Conservation (phyloP, 23 red algal species). For the Gracilariopsis chorda region DNA sequence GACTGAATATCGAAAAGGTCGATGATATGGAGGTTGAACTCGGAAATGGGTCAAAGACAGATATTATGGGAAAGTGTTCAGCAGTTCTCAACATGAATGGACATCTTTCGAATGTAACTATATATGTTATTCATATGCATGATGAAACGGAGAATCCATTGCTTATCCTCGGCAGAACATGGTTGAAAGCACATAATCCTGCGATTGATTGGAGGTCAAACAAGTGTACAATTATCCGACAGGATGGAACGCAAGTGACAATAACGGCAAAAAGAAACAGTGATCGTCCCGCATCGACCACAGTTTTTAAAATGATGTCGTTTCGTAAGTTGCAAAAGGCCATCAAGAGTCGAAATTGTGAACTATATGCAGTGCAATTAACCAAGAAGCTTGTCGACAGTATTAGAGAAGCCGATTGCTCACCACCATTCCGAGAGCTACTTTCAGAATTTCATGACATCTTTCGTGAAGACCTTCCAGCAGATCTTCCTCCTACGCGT, state of each 20-base stretch:
- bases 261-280: neutral
- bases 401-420: no score
- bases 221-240: neutral
- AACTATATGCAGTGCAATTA: no score
- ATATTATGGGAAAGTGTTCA: neutral
- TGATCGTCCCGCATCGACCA: no score
- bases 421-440: no score
- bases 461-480: no score
- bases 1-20: neutral
- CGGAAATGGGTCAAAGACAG: conserved; percentile 8
- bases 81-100: neutral
- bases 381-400: no score
- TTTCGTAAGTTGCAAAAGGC: no score
- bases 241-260: conserved; percentile 1
- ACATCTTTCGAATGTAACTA: conserved; percentile 2
- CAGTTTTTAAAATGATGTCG: no score
- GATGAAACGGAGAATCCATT: neutral
- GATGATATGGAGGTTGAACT: neutral
- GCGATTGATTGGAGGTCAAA: conserved; percentile 1
- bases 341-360: no score
- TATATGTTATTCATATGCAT: conserved; percentile 1
- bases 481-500: no score
- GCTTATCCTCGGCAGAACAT: neutral
- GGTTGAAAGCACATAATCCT: neutral
- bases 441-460: no score